Evolutionary conservation across 1,284 basidiomycete genomes (phyloP).

Genomic region (Cutaneotrichosporon sp.): DNA sequence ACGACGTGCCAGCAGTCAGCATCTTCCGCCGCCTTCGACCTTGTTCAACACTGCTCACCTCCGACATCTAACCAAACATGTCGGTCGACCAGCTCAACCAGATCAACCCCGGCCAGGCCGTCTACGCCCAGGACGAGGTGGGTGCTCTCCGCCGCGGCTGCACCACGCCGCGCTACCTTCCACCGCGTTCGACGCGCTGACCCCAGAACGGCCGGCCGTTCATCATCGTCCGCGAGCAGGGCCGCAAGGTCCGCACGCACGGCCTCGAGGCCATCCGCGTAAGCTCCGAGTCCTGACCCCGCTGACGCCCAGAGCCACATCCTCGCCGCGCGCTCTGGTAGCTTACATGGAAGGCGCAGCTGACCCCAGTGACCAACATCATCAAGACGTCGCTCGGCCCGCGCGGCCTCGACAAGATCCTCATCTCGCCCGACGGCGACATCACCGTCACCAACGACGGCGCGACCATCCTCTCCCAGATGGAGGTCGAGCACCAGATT

Average conservation of each 20-base stretch:
- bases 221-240: conserved; percentile 93
- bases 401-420: conserved; percentile 96
- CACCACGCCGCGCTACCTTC: not conserved
- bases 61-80: conserved; percentile 30
- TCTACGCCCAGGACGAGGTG: conserved; percentile 91
- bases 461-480: conserved; percentile 90
- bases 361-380: conserved; percentile 80
- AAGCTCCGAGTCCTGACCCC: conserved; percentile 25
- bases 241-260: conserved; percentile 90
- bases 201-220: conserved; percentile 89
- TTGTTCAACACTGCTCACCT: conserved; percentile 12
- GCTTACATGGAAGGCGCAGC: not conserved
- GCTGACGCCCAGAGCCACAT: conserved; percentile 74
- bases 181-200: conserved; percentile 9
- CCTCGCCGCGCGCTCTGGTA: conserved; percentile 70
- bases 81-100: conserved; percentile 43
- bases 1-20: not conserved
- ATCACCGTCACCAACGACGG: conserved; percentile 99
- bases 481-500: conserved; percentile 99
- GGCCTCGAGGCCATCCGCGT: conserved; percentile 97
- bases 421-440: conserved; percentile 97
- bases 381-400: conserved; percentile 94
- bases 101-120: conserved; percentile 61
- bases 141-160: conserved; percentile 17
- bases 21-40: conserved; percentile 19